Evolutionary conservation across 176 grass and related monocot species (phyloP).

Genomic region (Oryza glumipatula): DNA sequence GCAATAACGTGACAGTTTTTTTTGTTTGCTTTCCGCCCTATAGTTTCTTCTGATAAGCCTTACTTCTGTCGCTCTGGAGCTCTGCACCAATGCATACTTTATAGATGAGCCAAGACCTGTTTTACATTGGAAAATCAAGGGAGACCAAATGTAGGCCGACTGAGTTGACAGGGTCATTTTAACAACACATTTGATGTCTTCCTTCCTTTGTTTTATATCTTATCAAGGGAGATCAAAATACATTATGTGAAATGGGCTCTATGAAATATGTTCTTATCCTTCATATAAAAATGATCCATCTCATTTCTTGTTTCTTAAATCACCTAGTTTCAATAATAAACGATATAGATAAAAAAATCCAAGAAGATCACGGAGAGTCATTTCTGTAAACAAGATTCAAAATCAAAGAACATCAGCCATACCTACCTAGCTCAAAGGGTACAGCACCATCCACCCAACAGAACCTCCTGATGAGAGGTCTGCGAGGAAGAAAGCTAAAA

Average conservation of each 20-base stretch:
- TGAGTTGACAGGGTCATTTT: background rate
- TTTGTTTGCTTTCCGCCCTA: slow-evolving; percentile 8
- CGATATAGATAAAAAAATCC: background rate
- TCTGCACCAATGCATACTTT: background rate
- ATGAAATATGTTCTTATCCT: background rate
- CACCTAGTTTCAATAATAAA: background rate
- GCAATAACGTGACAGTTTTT: background rate
- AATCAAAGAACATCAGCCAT: slow-evolving; percentile 17
- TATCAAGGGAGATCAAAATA: background rate
- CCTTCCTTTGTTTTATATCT: background rate
- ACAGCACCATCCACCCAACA: slow-evolving; percentile 34
- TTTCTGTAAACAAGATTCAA: background rate
- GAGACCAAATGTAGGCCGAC: slow-evolving; percentile 8
- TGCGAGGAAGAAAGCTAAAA: slow-evolving; percentile 23
- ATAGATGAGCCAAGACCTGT: background rate
- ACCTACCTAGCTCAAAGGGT: slow-evolving; percentile 24
- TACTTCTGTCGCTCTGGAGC: slow-evolving; percentile 21
- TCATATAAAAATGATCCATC: background rate
- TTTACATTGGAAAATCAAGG: background rate
- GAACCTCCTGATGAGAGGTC: slow-evolving; percentile 19
- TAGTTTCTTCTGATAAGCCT: background rate
- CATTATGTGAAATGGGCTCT: background rate
- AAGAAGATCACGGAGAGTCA: background rate
- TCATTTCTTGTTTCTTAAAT: background rate
- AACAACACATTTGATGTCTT: background rate